phyloP scores from a whole-genome alignment of 192 early-diverging fungal species.

The Rhizophagus sp. region DNA sequence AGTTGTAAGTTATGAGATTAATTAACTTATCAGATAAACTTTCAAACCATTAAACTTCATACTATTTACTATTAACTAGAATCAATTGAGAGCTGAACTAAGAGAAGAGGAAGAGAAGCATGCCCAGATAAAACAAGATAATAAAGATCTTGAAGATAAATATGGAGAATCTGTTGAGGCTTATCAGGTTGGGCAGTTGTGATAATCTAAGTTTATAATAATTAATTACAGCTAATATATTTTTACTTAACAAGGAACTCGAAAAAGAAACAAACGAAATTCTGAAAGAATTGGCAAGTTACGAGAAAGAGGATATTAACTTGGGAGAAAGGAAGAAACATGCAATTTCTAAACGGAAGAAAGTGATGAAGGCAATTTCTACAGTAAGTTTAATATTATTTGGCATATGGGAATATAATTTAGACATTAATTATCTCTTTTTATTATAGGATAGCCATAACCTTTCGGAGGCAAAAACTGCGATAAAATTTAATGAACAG shows the following conservation, averaged over 20 bases:
- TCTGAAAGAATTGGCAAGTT: conserved; percentile 58
- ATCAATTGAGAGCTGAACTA: conserved; percentile 53
- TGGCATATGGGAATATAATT: not conserved
- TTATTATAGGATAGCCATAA: conserved; percentile 54
- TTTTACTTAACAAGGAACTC: conserved; percentile 35
- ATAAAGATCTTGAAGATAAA: conserved; percentile 60
- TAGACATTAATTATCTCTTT: not conserved
- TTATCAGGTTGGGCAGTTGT: conserved; percentile 47
- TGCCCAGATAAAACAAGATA: conserved; percentile 61
- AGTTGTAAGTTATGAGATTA: conserved; percentile 36
- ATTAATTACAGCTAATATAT: not conserved
- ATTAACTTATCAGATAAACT: not conserved
- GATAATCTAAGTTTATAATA: not conserved
- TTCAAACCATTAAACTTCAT: too few species aligned
- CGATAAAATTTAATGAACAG: conserved; percentile 68
- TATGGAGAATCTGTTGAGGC: conserved; percentile 59
- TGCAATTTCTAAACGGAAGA: conserved; percentile 76
- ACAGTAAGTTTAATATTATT: conserved; percentile 38
- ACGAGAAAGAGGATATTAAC: conserved; percentile 82
- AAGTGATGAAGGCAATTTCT: conserved; percentile 67
- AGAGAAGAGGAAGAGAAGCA: conserved; percentile 64
- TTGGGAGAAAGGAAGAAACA: conserved; percentile 86
- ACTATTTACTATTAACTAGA: conserved; percentile 36
- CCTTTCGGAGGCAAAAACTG: conserved; percentile 61
- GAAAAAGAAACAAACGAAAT: conserved; percentile 61